Conservation (phyloP, 176 grass and related monocot genomes). For the Melocanna baccifera region DNA sequence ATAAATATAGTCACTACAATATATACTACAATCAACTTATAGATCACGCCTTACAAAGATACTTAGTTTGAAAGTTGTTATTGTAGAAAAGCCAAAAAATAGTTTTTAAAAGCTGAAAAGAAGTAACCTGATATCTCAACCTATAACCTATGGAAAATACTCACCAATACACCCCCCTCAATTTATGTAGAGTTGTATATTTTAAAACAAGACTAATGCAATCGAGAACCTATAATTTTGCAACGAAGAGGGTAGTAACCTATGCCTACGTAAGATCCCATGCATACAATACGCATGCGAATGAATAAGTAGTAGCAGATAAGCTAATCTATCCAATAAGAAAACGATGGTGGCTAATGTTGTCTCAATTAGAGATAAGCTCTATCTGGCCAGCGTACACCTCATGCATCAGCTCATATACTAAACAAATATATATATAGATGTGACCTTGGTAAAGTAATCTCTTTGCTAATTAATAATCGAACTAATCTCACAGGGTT, state of each 20-base stretch:
- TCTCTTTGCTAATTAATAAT: not conserved
- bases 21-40: no score
- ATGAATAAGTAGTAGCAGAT: not conserved
- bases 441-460: not conserved
- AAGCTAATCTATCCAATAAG: not conserved
- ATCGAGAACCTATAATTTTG: no score
- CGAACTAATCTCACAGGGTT: not conserved
- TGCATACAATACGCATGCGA: not conserved
- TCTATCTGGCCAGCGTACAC: not conserved
- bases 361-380: conserved; percentile 9
- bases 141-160: no score
- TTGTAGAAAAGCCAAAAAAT: no score
- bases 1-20: no score
- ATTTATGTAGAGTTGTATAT: no score
- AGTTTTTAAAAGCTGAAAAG: no score
- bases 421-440: not conserved
- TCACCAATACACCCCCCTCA: no score
- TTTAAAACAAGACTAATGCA: no score
- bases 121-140: no score
- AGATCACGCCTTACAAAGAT: no score
- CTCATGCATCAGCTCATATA: not conserved
- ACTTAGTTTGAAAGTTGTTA: no score
- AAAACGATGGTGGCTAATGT: conserved; percentile 7
- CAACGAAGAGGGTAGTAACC: not conserved
- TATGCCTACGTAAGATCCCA: not conserved